Evolutionary conservation across 139 green algal species (phyloP).

Genomic region (Spirogloea muscicola): DNA sequence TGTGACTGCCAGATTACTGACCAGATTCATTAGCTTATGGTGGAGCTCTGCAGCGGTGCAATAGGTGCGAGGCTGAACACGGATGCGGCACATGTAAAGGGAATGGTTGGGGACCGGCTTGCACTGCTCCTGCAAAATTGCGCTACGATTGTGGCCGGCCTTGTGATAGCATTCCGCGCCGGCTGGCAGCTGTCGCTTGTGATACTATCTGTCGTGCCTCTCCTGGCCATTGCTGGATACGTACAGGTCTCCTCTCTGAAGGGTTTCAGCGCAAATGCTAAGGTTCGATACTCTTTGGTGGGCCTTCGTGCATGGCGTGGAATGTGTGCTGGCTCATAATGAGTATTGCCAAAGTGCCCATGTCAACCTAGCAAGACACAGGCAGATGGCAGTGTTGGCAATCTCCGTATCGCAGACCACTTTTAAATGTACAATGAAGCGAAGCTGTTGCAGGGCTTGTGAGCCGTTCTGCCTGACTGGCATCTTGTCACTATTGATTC

Average conservation of each 20-base stretch:
- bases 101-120: conserved; percentile 40
- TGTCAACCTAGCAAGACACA: not conserved
- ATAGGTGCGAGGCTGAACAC: conserved; percentile 33
- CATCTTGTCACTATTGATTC: not conserved
- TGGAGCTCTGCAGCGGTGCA: conserved; percentile 15
- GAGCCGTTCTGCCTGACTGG: not conserved
- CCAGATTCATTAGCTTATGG: not conserved
- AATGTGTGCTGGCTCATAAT: not conserved
- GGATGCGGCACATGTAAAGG: conserved; percentile 39
- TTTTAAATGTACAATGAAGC: not conserved
- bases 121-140: conserved; percentile 35
- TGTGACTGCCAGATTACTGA: not conserved
- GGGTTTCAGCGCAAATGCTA: conserved; percentile 38
- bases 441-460: not conserved
- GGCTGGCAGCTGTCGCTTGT: conserved; percentile 49
- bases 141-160: conserved; percentile 31
- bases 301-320: not conserved
- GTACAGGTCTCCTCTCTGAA: conserved; percentile 37
- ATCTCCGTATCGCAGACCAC: not conserved
- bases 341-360: too few relatives aligned
- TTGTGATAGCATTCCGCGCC: conserved; percentile 47
- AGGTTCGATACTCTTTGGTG: not conserved
- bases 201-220: conserved; percentile 38
- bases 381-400: not conserved
- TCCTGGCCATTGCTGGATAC: conserved; percentile 35